Evolutionary conservation across 129 eudicot genomes (phyloP).

Genomic region (Centaurea solstitialis): DNA sequence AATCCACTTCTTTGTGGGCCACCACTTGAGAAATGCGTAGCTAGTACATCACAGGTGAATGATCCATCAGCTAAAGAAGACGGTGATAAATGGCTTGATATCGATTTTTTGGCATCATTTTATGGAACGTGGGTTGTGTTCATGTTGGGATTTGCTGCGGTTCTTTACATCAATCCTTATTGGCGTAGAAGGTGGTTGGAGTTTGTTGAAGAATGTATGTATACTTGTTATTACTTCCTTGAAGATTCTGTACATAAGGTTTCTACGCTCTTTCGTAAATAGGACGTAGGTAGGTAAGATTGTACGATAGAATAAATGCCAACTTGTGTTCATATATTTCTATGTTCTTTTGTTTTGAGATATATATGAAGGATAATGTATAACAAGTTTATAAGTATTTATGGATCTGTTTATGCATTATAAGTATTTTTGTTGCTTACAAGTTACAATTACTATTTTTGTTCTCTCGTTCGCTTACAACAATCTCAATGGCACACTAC

Average conservation of each 20-base stretch:
- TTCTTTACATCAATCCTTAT: too few relatives aligned
- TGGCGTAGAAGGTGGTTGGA: background rate
- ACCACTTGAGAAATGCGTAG: slow-evolving; percentile 15
- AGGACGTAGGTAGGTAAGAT: background rate
- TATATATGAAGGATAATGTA: too few relatives aligned
- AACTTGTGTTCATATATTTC: too few relatives aligned
- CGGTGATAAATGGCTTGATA: slow-evolving; percentile 26
- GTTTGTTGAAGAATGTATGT: slow-evolving; percentile 7
- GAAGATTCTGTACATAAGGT: background rate
- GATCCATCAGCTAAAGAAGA: background rate
- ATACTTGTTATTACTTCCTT: slow-evolving; percentile 6
- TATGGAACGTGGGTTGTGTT: slow-evolving; percentile 11
- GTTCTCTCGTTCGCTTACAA: slow-evolving; percentile 5
- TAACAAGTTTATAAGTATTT: too few relatives aligned
- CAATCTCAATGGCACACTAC: slow-evolving; percentile 12
- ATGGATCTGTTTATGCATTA: too few relatives aligned
- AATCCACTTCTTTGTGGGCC: slow-evolving; percentile 22
- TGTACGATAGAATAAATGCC: background rate
- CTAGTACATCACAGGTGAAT: background rate
- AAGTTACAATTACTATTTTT: too few relatives aligned
- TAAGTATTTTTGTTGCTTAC: too few relatives aligned
- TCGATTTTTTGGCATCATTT: slow-evolving; percentile 9
- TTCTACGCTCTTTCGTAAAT: background rate
- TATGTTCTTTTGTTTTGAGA: too few relatives aligned
- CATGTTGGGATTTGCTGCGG: too few relatives aligned